A percentile compares a stretch with the other conserved stretches of the same genome.
Evolutionary conservation across 208 protist species (phyloP).

Genomic region (Phytomonas francai): DNA sequence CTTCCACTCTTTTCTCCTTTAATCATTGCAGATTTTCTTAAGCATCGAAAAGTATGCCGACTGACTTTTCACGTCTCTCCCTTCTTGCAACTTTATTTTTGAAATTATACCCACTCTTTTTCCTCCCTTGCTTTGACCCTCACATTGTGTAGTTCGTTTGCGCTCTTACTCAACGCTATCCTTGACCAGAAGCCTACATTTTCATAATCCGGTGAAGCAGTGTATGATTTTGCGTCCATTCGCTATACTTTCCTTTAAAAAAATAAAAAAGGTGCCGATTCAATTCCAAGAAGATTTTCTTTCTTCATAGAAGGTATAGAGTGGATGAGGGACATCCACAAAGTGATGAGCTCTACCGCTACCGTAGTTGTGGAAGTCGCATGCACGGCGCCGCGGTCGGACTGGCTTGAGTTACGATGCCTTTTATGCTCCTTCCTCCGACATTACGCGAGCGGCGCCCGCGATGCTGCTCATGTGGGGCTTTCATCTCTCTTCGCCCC

Average conservation of each 20-base stretch:
- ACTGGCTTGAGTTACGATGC: conserved; percentile 23
- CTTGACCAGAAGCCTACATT: neutral
- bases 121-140: neutral
- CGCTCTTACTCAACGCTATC: neutral
- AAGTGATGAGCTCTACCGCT: neutral
- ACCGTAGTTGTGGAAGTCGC: conserved; percentile 43
- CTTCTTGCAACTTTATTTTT: neutral
- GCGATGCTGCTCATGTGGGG: conserved; percentile 13
- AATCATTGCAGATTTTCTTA: too few species aligned
- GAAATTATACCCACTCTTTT: neutral
- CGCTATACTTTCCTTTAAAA: conserved; percentile 1
- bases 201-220: neutral
- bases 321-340: neutral
- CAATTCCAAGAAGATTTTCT: conserved; percentile 4
- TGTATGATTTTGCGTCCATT: neutral
- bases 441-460: conserved; percentile 14
- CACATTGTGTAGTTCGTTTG: neutral
- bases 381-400: conserved; percentile 17
- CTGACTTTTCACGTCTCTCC: neutral
- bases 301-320: neutral
- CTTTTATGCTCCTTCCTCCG: conserved; percentile 24
- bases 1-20: too few species aligned
- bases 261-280: neutral
- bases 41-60: neutral
- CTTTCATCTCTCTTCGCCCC: conserved; percentile 16